Percentiles rank a stretch among this genome's conserved stretches.
Conservation (phyloP, 2,329 filamentous ascomycete species). For the Curvularia hawaiiensis region DNA sequence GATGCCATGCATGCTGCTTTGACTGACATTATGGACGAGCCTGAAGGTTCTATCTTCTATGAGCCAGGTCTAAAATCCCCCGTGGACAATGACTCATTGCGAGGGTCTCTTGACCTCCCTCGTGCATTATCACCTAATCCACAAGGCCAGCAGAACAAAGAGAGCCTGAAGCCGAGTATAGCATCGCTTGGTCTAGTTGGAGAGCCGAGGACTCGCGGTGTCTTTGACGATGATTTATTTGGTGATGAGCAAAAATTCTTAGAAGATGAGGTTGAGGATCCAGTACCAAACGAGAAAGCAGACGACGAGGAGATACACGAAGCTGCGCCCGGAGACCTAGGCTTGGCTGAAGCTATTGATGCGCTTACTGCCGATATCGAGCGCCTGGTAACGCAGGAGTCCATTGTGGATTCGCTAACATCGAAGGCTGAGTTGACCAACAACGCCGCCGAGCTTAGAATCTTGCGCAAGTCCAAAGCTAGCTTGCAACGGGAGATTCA, state of each 20-base stretch:
- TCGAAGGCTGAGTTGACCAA: slow-evolving; percentile 97
- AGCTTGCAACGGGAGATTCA: slow-evolving; percentile 92
- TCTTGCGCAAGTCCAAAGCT: slow-evolving; percentile 89
- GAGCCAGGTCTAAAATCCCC: slow-evolving; percentile 58
- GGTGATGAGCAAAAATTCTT: slow-evolving; percentile 86
- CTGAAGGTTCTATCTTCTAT: slow-evolving; percentile 70
- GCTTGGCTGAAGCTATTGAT: slow-evolving; percentile 89
- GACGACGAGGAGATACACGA: slow-evolving; percentile 86
- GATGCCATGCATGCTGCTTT: slow-evolving; percentile 92
- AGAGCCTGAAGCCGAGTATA: slow-evolving; percentile 76
- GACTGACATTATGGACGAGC: slow-evolving; percentile 87
- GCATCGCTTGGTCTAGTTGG: slow-evolving; percentile 91
- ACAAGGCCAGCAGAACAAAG: slow-evolving; percentile 45
- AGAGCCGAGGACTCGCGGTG: slow-evolving; percentile 82
- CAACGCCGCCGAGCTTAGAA: slow-evolving; percentile 90
- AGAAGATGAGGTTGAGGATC: slow-evolving; percentile 83
- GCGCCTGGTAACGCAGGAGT: slow-evolving; percentile 83
- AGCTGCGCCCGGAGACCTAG: slow-evolving; percentile 92
- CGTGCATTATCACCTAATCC: slow-evolving; percentile 50
- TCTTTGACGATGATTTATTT: slow-evolving; percentile 93
- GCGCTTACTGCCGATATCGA: slow-evolving; percentile 90
- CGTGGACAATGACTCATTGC: slow-evolving; percentile 65
- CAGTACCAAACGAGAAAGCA: slow-evolving; percentile 63
- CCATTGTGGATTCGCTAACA: slow-evolving; percentile 87
- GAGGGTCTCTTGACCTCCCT: slow-evolving; percentile 65